Evolutionary conservation across 2,329 filamentous ascomycete species (phyloP).

Genomic region (Teratosphaeria zuluensis): DNA sequence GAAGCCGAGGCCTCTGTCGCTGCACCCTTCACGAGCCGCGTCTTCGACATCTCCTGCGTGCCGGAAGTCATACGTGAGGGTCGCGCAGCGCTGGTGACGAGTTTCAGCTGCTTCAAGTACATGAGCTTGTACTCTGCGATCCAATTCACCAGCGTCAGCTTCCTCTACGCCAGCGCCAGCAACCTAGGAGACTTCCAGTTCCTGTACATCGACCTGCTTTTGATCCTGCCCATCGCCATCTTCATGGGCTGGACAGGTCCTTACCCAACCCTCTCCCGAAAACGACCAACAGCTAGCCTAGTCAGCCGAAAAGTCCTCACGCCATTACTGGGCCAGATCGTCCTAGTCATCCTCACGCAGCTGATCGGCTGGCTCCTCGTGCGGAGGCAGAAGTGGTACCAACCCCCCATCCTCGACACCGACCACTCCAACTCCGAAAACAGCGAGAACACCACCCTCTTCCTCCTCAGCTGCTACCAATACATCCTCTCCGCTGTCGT

Average conservation of each 20-base stretch:
- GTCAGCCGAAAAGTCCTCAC: slow-evolving; percentile 88
- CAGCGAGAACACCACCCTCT: slow-evolving; percentile 86
- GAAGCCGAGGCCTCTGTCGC: slow-evolving; percentile 96
- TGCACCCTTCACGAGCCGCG: slow-evolving; percentile 89
- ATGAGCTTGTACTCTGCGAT: slow-evolving; percentile 99
- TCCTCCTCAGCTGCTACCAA: slow-evolving; percentile 85
- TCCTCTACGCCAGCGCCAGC: slow-evolving; percentile 84
- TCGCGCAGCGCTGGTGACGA: slow-evolving; percentile 88
- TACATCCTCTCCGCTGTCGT: slow-evolving; percentile 88
- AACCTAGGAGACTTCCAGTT: slow-evolving; percentile 98
- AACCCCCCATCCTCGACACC: slow-evolving; percentile 65
- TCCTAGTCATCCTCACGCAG: slow-evolving; percentile 69
- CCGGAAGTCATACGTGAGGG: slow-evolving; percentile 89
- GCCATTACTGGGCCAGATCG: slow-evolving; percentile 81
- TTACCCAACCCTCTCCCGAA: slow-evolving; percentile 64
- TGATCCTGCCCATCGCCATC: slow-evolving; percentile 92
- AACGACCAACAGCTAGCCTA: slow-evolving; percentile 82
- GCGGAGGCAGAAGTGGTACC: slow-evolving; percentile 73
- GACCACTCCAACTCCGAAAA: slow-evolving; percentile 81
- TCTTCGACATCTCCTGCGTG: slow-evolving; percentile 95
- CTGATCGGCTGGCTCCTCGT: slow-evolving; percentile 64
- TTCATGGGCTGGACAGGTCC: slow-evolving; percentile 98
- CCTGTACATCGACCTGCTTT: slow-evolving; percentile 82
- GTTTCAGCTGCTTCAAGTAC: slow-evolving; percentile 99
- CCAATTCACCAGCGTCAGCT: slow-evolving; percentile 94